Evolutionary conservation across 2,329 filamentous ascomycete species (phyloP), one percentile per base, ranked within the genome.

Genomic region (Alternaria sp.): DNA sequence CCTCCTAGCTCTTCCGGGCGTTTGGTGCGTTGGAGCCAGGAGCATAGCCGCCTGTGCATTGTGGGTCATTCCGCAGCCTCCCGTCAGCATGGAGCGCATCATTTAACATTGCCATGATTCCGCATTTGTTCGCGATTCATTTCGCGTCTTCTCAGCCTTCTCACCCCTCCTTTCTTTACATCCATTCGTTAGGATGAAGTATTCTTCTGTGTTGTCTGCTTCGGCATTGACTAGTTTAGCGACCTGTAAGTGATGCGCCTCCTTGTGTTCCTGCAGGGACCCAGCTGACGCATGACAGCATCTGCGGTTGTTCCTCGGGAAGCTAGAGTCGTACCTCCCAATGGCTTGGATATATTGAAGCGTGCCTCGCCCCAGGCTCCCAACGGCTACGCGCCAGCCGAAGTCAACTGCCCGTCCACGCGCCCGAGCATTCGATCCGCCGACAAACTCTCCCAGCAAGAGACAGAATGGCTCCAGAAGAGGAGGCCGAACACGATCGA

Each of bases 401-500:
- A 81, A 6, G 90, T 92, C 45, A 79, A 86, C 66, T 97, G 94
- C 74, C 93, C 94, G 5, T 81, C 84, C 7, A 83, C 83, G n/a
- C 86, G 88, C 47, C 94, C 94, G 1, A 85, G 83, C 2, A 87
- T 97, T 58, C 89, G 94, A 69, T 78, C 79, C 37, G 92, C 91
- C 49, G 79, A 80, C 25, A 73, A 75, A 0, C 81, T 97, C 10
- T 95, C 92, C 4, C 71, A 83, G 15, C 84, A 90, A 60, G 95
- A 97, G 82, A 85, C 84, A 43, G 82, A 86, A 75, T 97, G 94
- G 93, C 84, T 97, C 14, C 76, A 87, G 55, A 84, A 84, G 64
- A 88, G 95, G 61, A 87, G 93, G 66, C 87, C 88, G 64, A 90
- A 90, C 67, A 96, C 93, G 0, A 82, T 94, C 18, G 80, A 88